Evolutionary conservation across 2,329 filamentous ascomycete species (phyloP).

Genomic region (Tolypocladium endophyticum): DNA sequence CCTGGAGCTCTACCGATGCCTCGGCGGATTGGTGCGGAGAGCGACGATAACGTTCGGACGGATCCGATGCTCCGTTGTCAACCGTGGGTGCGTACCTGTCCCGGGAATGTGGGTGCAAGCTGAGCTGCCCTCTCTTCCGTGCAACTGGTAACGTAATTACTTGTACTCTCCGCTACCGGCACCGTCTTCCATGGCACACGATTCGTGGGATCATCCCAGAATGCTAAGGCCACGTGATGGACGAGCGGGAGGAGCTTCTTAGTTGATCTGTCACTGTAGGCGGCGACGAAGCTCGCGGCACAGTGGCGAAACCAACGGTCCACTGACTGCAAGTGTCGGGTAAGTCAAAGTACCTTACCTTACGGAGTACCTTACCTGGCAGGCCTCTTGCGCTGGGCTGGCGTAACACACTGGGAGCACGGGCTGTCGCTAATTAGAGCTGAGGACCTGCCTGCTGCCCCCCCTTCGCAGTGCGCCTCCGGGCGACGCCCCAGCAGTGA

Average conservation of each 20-base stretch:
- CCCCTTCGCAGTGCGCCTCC: too few species aligned
- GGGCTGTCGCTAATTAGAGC: background rate
- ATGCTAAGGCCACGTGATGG: background rate
- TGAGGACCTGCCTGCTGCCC: too few species aligned
- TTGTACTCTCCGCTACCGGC: background rate
- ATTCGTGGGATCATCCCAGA: background rate
- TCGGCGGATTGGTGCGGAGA: background rate
- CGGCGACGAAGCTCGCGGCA: background rate
- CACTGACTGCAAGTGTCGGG: background rate
- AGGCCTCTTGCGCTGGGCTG: background rate
- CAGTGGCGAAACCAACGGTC: background rate
- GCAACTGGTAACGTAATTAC: background rate
- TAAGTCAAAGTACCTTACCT: background rate
- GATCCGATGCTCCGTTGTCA: background rate
- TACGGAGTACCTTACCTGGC: too few species aligned
- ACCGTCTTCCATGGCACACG: background rate
- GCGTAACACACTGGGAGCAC: background rate
- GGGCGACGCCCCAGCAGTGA: background rate
- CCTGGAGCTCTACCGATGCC: background rate
- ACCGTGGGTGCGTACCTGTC: background rate
- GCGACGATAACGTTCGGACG: background rate
- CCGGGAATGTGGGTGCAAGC: background rate
- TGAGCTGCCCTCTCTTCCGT: background rate
- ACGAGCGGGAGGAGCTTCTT: background rate
- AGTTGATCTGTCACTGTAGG: background rate